A percentile compares a stretch with the other conserved stretches of the same genome.
Conservation (phyloP, 495 filamentous ascomycete genomes). For the Penicillium turbatum region DNA sequence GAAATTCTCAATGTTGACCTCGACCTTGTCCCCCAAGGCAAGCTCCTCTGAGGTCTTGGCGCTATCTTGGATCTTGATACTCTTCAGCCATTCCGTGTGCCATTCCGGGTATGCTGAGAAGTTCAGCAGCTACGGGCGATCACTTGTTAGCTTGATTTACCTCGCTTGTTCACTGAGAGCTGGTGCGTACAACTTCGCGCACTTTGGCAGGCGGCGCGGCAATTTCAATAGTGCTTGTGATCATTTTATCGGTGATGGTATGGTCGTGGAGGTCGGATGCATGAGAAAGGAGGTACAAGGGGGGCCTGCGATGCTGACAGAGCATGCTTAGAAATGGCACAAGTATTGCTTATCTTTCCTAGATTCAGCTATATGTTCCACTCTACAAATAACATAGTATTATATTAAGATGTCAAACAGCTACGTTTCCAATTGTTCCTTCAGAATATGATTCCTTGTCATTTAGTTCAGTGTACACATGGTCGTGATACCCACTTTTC, state of each 20-base stretch:
- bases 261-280: background rate
- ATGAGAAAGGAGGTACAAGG: background rate
- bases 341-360: background rate
- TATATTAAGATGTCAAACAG: too few relatives aligned
- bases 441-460: too few relatives aligned
- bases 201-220: constrained; percentile 26
- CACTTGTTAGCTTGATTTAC: background rate
- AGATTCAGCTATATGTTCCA: background rate
- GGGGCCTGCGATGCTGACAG: background rate
- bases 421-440: too few relatives aligned
- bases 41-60: constrained; percentile 16
- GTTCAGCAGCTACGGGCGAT: constrained; percentile 19
- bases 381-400: too few relatives aligned
- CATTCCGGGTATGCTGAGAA: constrained; percentile 26
- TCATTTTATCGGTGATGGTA: background rate
- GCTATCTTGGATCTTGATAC: constrained; percentile 15
- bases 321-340: background rate
- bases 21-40: constrained; percentile 17
- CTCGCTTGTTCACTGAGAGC: too few relatives aligned
- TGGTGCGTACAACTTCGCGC: constrained; percentile 25
- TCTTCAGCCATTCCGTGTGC: constrained; percentile 27
- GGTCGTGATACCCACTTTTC: too few relatives aligned
- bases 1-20: constrained; percentile 23
- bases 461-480: too few relatives aligned
- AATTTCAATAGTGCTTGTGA: constrained; percentile 25